Evolutionary conservation across 768 basidiomycete genomes (phyloP), one percentile per base, ranked within the genome.

Genomic region (Tephrocybe sp.): DNA sequence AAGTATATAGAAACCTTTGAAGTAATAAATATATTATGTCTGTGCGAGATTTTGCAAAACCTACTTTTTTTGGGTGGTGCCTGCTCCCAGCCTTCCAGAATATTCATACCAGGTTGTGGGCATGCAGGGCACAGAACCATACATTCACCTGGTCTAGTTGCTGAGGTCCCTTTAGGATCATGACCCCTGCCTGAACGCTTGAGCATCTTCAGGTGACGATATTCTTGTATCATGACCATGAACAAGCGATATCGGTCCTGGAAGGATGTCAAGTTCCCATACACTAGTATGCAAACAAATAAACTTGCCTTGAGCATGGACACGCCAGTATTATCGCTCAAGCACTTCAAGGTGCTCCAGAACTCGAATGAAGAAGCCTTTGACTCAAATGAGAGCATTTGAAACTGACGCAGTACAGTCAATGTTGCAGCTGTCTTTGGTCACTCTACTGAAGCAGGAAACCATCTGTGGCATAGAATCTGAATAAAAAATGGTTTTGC

Each of bases 121-220:
- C 72, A 74, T 3, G 68, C 66, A 3, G 66, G 66, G 42, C 69
- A 72, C 4, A 52, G 45, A 1, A 70, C 51, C 0, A 63, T 64
- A 8, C 62, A 56, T 48, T 63, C 60, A 0, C 72, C 66, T 15
- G 48, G 47, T 19, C 43, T 28, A 1, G 66, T 68, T 5, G 30
- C 52, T 2, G 16, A 16, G 3, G 48, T 49, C 4, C 63, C 57
- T 21, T 40, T 48, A 43, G 54, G 50, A 51, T 63, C 52, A 51
- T 67, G 59, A 39, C 62, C 57, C 30, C 62, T 30, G 22, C 65
- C 55, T 35, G 58, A 46, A 6, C 64, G 49, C 53, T 66, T 54
- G 43, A 69, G 47, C 57, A 60, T 57, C 39, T 60, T 52, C 5
- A 69, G 25, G 43, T 67, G 60, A 0, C 59, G 50, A 32, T 50